These are phyloP conservation scores for Phytophthora vignae DNA, from an alignment of 352 stramenopile species.

Conservation along the genomic window DNA sequence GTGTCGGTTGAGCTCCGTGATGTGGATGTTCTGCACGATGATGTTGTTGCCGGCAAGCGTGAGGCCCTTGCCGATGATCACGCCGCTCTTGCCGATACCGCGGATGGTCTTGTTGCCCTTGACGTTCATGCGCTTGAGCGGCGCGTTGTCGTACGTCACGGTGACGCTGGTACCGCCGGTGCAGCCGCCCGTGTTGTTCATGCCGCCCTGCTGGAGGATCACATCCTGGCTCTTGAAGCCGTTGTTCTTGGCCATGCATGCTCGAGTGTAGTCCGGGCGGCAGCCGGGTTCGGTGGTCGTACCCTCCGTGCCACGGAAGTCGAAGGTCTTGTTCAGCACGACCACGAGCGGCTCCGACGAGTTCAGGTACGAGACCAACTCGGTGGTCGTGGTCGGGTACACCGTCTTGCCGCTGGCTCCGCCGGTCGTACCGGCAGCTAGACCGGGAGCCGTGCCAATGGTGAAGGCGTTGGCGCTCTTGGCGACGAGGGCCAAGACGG, in stretches of 20 bases:
- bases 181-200: conserved; percentile 57
- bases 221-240: conserved; percentile 55
- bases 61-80: conserved; percentile 50
- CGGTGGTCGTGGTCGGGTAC: neutral
- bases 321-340: conserved; percentile 48
- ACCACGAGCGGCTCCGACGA: conserved; percentile 38
- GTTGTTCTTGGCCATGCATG: conserved; percentile 55
- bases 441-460: conserved; percentile 26
- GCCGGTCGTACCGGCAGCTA: conserved; percentile 31
- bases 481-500: conserved; percentile 6
- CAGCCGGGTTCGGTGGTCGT: conserved; percentile 45
- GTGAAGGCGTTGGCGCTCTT: conserved; percentile 24
- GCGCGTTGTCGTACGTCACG: conserved; percentile 32
- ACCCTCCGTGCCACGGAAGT: conserved; percentile 49
- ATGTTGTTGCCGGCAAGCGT: conserved; percentile 49
- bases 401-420: conserved; percentile 29
- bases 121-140: conserved; percentile 38
- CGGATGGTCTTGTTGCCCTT: conserved; percentile 52
- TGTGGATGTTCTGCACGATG: conserved; percentile 62
- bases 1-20: conserved; percentile 60
- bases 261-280: conserved; percentile 38
- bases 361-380: conserved; percentile 43
- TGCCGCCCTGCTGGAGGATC: conserved; percentile 46
- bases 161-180: conserved; percentile 40
- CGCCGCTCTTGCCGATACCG: conserved; percentile 46